Percentiles rank a stretch among this genome's conserved stretches.
Conservation (phyloP, 495 filamentous ascomycete species). For the Penicillium tannophilum region DNA sequence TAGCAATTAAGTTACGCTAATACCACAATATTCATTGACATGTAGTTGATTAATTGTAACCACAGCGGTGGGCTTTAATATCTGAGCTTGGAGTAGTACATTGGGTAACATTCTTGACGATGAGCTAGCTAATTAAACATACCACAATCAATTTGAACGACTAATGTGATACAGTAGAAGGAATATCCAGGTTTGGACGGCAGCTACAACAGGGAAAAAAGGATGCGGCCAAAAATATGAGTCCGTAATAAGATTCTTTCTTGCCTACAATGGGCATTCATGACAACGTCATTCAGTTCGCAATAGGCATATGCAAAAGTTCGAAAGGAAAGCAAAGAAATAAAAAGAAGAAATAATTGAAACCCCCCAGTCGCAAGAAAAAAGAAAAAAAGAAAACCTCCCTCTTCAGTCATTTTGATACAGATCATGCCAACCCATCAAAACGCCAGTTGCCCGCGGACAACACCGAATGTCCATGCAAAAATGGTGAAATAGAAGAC, state of each 20-base stretch:
- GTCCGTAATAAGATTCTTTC: neutral
- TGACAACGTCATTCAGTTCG: constrained; percentile 2
- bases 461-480: constrained; percentile 11
- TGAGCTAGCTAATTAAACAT: too few relatives aligned
- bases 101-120: too few relatives aligned
- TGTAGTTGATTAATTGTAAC: neutral
- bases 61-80: neutral
- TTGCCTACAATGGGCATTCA: constrained; percentile 1
- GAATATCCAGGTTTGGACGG: neutral
- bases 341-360: constrained; percentile 1
- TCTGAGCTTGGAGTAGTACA: too few relatives aligned
- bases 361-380: neutral
- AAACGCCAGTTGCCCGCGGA: constrained; percentile 12
- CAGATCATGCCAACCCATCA: constrained; percentile 6
- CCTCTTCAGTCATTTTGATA: constrained; percentile 5
- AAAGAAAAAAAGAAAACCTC: constrained; percentile 2
- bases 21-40: neutral
- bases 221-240: neutral
- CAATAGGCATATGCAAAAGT: constrained; percentile 10
- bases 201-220: neutral
- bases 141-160: too few relatives aligned
- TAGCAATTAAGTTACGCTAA: neutral
- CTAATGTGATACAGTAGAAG: neutral
- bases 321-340: constrained; percentile 9
- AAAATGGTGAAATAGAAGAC: constrained; percentile 9